Base-by-base conservation (phyloP, 2,329 filamentous ascomycete species). In the Colletotrichum navitas region DNA sequence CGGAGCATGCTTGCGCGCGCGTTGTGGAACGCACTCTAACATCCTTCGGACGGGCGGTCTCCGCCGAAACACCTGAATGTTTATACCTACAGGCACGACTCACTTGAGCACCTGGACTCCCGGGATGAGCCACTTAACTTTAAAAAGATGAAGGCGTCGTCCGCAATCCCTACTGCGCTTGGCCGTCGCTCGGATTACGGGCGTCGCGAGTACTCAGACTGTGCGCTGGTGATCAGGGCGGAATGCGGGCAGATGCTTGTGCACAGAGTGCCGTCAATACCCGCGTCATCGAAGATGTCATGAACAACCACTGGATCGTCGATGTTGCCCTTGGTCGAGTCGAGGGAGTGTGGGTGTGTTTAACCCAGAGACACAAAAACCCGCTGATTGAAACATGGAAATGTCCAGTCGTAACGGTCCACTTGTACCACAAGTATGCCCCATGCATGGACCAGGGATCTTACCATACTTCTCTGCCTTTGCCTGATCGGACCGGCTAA, bases 351-450 rank as follows among this genome's bases (percentile, higher is more conserved):
- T 24, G 45, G 8, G 45, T 24, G 45, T 47, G 45, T 67, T 49
- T 51, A 36, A 52, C 21, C n/a, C 24, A 71, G 36, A 49, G 39
- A 55, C 52, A 65, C 18, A 54, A 54, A 43, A 43, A 10, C 43
- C 16, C 36, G 45, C 56, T 32, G 45, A 51, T 68, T 71, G 68
- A 68, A 68, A 68, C 68, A 59, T 68, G 58, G 43, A 58, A 49
- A 45, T 45, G 52, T 32, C 18, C 51, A 63, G 39, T 39, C 58
- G 59, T 55, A 34, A 60, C 45, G 54, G 59, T 47, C 59, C 64
- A 59, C 64, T 54, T 41, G 34, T 26, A 54, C 18, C 51, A 41
- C 63, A 62, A 26, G 68, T n/a, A 43, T n/a, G 43, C 63, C 45
- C 32, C 26, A 63, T 68, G 64, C 68, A 68, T 71, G 68, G 14